These are phyloP conservation scores for Colletotrichum echinochloae DNA, from an alignment of 2,329 filamentous ascomycete species.

Conservation along the genomic window DNA sequence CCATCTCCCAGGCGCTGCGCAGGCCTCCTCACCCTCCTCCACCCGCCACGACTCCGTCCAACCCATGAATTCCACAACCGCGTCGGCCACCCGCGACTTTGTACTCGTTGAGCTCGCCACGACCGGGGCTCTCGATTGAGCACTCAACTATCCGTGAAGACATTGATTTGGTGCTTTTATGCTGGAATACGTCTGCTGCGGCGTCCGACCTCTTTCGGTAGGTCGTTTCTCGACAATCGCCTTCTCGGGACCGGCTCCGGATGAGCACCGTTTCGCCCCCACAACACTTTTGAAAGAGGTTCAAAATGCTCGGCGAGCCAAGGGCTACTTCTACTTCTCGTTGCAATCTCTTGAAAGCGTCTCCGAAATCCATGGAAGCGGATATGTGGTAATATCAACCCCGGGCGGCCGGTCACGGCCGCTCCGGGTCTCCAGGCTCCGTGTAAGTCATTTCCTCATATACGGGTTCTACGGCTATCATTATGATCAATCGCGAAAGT, in stretches of 20 bases:
- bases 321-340: too few species aligned
- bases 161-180: slow-evolving; percentile 16
- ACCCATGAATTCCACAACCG: slow-evolving; percentile 47
- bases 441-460: slow-evolving; percentile 37
- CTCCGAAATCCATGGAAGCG: slow-evolving; percentile 4
- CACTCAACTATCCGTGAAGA: slow-evolving; percentile 44
- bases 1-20: slow-evolving; percentile 39
- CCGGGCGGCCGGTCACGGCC: slow-evolving; percentile 15
- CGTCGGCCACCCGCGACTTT: slow-evolving; percentile 66
- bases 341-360: slow-evolving; percentile 5
- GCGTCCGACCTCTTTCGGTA: slow-evolving; percentile 27
- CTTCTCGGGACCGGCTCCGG: slow-evolving; percentile 36
- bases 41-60: slow-evolving; percentile 49
- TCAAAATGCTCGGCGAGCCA: not conserved
- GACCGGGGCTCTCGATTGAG: slow-evolving; percentile 54
- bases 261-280: slow-evolving; percentile 25
- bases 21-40: slow-evolving; percentile 46
- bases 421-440: slow-evolving; percentile 26
- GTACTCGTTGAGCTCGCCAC: slow-evolving; percentile 72
- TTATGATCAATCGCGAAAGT: not conserved
- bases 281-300: slow-evolving; percentile 6
- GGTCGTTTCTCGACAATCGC: slow-evolving; percentile 32
- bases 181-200: slow-evolving; percentile 7
- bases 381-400: slow-evolving; percentile 33
- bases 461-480: not conserved